Evolutionary conservation across 495 filamentous ascomycete species (phyloP).

Genomic region (Chaetomium fimeti): DNA sequence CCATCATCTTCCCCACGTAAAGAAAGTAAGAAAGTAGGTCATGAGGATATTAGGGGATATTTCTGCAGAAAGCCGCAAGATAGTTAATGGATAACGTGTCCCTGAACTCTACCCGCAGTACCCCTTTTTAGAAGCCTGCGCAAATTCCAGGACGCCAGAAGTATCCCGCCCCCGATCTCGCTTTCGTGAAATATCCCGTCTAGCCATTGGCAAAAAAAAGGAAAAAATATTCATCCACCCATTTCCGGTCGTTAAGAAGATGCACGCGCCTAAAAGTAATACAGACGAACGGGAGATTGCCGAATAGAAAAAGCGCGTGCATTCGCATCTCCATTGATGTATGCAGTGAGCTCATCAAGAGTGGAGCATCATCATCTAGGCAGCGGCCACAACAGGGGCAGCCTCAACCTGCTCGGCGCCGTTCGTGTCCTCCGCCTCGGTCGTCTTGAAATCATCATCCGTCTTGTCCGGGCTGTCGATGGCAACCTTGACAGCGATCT

Average conservation of each 20-base stretch:
- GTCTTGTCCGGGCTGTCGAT: slow-evolving; percentile 99
- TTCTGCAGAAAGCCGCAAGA: slow-evolving; percentile 34
- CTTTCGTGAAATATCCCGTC: slow-evolving; percentile 32
- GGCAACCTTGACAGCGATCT: slow-evolving; percentile 99
- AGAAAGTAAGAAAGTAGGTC: slow-evolving; percentile 24
- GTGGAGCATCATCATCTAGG: slow-evolving; percentile 28
- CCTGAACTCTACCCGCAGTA: slow-evolving; percentile 35
- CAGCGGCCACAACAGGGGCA: slow-evolving; percentile 23
- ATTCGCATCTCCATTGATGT: slow-evolving; percentile 29
- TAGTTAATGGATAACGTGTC: slow-evolving; percentile 32
- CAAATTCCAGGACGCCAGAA: slow-evolving; percentile 38
- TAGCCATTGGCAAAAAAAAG: slow-evolving; percentile 28
- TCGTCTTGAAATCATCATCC: slow-evolving; percentile 67
- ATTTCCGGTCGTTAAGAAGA: slow-evolving; percentile 38
- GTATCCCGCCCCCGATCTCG: slow-evolving; percentile 35
- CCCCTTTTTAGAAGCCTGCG: slow-evolving; percentile 30
- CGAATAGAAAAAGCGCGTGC: slow-evolving; percentile 34
- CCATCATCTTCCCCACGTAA: slow-evolving; percentile 21
- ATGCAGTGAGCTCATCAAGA: slow-evolving; percentile 32
- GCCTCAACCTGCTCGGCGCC: slow-evolving; percentile 43
- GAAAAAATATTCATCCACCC: slow-evolving; percentile 34
- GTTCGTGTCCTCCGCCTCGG: slow-evolving; percentile 47
- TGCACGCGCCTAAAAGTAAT: slow-evolving; percentile 38
- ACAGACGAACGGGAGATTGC: slow-evolving; percentile 36
- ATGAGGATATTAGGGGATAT: slow-evolving; percentile 39